These are phyloP conservation scores for Meira nashicola DNA, from an alignment of 1,284 basidiomycete genomes.

Conservation along the genomic window DNA sequence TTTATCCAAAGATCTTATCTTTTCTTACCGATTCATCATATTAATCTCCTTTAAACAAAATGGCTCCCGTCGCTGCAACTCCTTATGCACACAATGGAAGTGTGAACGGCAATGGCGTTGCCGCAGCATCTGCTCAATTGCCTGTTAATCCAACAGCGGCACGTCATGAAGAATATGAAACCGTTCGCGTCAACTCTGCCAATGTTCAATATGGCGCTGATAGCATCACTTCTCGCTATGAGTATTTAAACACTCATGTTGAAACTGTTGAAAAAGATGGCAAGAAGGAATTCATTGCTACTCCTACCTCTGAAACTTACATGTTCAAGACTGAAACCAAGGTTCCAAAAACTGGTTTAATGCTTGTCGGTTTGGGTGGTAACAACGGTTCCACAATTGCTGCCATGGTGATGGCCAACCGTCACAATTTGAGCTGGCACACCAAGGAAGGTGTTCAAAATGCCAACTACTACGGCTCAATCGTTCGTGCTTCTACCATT, in stretches of 20 bases:
- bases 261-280: slow-evolving; percentile 42
- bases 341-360: slow-evolving; percentile 86
- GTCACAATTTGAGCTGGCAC: slow-evolving; percentile 88
- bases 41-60: slow-evolving; percentile 9
- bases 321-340: slow-evolving; percentile 87
- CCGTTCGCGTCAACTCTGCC: slow-evolving; percentile 50
- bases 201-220: slow-evolving; percentile 45
- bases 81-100: slow-evolving; percentile 19
- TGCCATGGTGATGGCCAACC: slow-evolving; percentile 93
- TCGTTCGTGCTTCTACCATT: slow-evolving; percentile 90
- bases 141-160: slow-evolving; percentile 49
- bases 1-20: background rate
- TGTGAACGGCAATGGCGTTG: slow-evolving; percentile 20
- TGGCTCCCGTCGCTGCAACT: slow-evolving; percentile 18
- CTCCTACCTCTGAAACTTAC: slow-evolving; percentile 47
- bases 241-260: slow-evolving; percentile 51
- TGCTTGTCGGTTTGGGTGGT: slow-evolving; percentile 94
- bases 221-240: slow-evolving; percentile 43
- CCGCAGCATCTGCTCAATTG: background rate
- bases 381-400: slow-evolving; percentile 95
- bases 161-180: slow-evolving; percentile 47
- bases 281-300: slow-evolving; percentile 47
- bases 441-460: slow-evolving; percentile 88
- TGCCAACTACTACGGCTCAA: slow-evolving; percentile 74
- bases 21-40: slow-evolving; percentile 2